A percentile compares a stretch with the other conserved stretches of the same genome.
phyloP scores from a whole-genome alignment of 768 basidiomycete genomes.

The Pholiota conissans region DNA sequence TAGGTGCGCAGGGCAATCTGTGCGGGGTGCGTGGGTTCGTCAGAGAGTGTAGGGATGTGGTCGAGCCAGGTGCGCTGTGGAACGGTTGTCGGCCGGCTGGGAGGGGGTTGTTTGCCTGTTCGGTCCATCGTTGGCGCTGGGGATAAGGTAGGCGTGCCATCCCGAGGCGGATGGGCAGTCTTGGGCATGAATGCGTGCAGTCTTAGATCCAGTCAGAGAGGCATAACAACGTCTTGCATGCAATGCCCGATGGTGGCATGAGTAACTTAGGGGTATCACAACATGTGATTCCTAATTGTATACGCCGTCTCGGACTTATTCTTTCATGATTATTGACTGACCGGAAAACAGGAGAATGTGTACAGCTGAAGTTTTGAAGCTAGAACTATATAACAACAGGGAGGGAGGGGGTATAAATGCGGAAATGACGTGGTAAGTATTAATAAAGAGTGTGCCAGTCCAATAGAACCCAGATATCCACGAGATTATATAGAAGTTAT shows the following conservation, averaged over 20 bases:
- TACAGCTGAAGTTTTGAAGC: too few relatives aligned
- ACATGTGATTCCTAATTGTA: too few relatives aligned
- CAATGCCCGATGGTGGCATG: too few relatives aligned
- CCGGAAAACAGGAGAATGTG: too few relatives aligned
- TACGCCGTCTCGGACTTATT: background rate
- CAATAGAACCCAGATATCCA: too few relatives aligned
- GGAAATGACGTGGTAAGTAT: background rate
- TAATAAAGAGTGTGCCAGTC: too few relatives aligned
- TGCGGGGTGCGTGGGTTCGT: slow-evolving; percentile 48
- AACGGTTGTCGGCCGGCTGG: background rate
- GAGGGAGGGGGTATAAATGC: background rate
- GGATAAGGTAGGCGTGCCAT: background rate
- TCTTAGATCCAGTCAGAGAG: background rate
- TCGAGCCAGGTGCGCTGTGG: slow-evolving; percentile 13
- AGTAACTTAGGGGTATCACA: too few relatives aligned
- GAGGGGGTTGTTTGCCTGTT: background rate
- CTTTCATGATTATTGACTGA: too few relatives aligned
- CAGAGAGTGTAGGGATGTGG: slow-evolving; percentile 25
- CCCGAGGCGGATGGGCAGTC: background rate
- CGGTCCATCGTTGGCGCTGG: background rate
- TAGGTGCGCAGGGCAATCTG: slow-evolving; percentile 70
- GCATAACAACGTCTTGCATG: too few relatives aligned
- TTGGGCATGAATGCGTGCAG: background rate
- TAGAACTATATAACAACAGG: too few relatives aligned
- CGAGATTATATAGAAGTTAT: too few relatives aligned